Percentiles rank a stretch among this genome's conserved stretches.
Conservation (phyloP, 2,329 filamentous ascomycete genomes). For the Pseudocercospora pini-densiflorae region DNA sequence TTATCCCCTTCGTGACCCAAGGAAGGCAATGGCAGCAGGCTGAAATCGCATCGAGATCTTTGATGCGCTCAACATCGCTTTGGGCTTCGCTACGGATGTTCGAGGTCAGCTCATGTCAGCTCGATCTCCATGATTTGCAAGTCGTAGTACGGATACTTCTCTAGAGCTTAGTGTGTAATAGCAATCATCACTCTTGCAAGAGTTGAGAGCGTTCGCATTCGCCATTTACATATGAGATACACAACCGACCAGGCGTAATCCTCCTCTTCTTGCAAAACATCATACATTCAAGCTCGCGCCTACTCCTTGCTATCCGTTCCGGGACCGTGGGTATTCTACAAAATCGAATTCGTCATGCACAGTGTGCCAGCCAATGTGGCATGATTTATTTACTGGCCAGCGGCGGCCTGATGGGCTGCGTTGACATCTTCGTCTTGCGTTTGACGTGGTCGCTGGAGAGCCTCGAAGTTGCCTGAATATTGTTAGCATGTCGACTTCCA, state of each 20-base stretch:
- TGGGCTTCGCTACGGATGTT: not conserved
- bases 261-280: not conserved
- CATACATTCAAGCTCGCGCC: conserved; percentile 1
- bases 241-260: not conserved
- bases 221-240: conserved; percentile 17
- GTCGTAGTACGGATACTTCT: not conserved
- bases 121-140: not conserved
- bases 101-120: not conserved
- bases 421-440: conserved; percentile 9
- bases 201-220: conserved; percentile 16
- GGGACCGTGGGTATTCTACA: conserved; percentile 16
- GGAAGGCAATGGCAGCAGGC: not conserved
- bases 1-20: not conserved
- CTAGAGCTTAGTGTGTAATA: not conserved
- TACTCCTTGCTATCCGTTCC: conserved; percentile 13
- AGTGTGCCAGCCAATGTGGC: not conserved
- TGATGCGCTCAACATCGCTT: not conserved
- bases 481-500: not conserved
- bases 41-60: not conserved
- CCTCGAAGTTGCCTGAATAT: conserved; percentile 53
- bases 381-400: conserved; percentile 4
- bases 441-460: conserved; percentile 48
- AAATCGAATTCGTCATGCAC: conserved; percentile 9
- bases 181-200: not conserved
- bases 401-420: conserved; percentile 23